These are phyloP conservation scores for Pogostemon cablin DNA, from an alignment of 257 asterid genomes.

Conservation along the genomic window DNA sequence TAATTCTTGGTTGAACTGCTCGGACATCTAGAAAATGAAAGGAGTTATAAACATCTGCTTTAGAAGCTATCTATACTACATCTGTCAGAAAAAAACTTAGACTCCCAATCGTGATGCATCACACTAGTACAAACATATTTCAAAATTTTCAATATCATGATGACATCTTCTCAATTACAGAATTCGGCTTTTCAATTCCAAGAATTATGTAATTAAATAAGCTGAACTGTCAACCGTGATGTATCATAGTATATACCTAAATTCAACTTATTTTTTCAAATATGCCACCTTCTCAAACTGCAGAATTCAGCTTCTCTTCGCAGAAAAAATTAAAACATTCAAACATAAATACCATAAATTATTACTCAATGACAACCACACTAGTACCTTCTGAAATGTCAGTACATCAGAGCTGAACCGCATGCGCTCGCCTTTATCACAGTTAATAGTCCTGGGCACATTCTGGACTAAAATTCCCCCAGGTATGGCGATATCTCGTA, in stretches of 20 bases:
- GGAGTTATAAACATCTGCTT: constrained; percentile 22
- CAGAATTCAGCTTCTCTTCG: constrained; percentile 2
- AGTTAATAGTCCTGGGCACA: constrained; percentile 64
- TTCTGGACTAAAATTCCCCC: constrained; percentile 74
- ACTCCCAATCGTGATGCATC: too few relatives aligned
- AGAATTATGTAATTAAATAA: too few relatives aligned
- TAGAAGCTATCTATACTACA: constrained; percentile 23
- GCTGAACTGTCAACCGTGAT: too few relatives aligned
- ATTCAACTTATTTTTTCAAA: too few relatives aligned
- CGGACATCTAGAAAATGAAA: constrained; percentile 66
- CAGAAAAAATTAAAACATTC: neutral
- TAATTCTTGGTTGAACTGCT: constrained; percentile 83
- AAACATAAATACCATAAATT: neutral
- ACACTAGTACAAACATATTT: neutral
- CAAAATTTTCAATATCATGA: neutral
- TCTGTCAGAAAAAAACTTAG: neutral
- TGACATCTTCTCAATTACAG: too few relatives aligned
- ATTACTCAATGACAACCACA: neutral
- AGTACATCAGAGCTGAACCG: constrained; percentile 73
- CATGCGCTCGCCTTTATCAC: constrained; percentile 85
- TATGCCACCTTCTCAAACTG: constrained; percentile 12
- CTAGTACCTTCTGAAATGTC: constrained; percentile 70
- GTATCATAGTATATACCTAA: too few relatives aligned
- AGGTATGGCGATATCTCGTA: constrained; percentile 68
- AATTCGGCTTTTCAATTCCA: neutral